These are phyloP conservation scores for Euphorbia lathyris DNA, from an alignment of 345 rosid species.

Conservation along the genomic window DNA sequence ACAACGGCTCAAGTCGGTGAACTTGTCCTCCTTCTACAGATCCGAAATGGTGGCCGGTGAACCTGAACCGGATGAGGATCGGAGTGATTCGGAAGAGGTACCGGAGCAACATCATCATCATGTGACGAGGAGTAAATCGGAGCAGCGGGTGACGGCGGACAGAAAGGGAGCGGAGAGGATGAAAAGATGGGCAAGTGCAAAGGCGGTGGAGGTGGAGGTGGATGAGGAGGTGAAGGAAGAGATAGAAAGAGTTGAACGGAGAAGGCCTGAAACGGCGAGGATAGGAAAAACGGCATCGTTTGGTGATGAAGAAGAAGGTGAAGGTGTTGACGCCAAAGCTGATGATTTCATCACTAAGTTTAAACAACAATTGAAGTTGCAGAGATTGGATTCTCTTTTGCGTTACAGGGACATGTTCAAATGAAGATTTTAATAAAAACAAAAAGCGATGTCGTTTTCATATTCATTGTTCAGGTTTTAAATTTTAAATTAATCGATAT, in stretches of 20 bases:
- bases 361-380: slow-evolving; percentile 44
- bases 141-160: slow-evolving; percentile 22
- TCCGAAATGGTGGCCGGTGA: neutral
- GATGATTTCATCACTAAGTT: slow-evolving; percentile 54
- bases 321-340: slow-evolving; percentile 46
- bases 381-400: slow-evolving; percentile 47
- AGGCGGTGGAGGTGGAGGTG: slow-evolving; percentile 15
- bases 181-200: slow-evolving; percentile 75
- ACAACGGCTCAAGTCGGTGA: slow-evolving; percentile 17
- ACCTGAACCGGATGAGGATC: neutral
- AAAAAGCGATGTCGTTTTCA: neutral
- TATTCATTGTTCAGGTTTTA: too few relatives aligned
- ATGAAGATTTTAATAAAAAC: slow-evolving; percentile 15
- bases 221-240: slow-evolving; percentile 13
- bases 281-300: slow-evolving; percentile 16
- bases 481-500: too few relatives aligned
- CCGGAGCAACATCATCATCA: slow-evolving; percentile 12
- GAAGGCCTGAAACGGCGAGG: slow-evolving; percentile 22
- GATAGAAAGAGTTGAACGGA: slow-evolving; percentile 18
- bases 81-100: neutral
- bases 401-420: slow-evolving; percentile 35
- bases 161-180: slow-evolving; percentile 29
- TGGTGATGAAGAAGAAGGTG: slow-evolving; percentile 28
- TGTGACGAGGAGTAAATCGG: slow-evolving; percentile 45
- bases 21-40: slow-evolving; percentile 4